Percentiles rank a stretch among this genome's conserved stretches.
These are phyloP conservation scores for Colletotrichum siamense DNA, from an alignment of 2,329 filamentous ascomycete genomes.

Conservation along the genomic window DNA sequence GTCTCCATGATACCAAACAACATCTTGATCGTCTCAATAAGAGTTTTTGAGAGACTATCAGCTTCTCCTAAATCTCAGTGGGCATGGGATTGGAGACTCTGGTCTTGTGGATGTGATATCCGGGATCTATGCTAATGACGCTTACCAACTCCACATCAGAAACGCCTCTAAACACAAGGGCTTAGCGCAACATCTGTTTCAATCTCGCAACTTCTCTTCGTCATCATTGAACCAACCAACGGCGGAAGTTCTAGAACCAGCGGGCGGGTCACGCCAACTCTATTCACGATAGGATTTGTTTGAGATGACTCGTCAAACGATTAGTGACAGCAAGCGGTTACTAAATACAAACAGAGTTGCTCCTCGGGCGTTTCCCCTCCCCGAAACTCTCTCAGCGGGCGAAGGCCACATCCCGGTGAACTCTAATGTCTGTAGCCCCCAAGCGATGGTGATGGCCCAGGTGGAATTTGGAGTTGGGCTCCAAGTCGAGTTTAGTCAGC, in stretches of 20 bases:
- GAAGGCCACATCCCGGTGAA: not conserved
- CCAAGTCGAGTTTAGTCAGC: slow-evolving; percentile 9
- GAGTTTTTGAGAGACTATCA: not conserved
- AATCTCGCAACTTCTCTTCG: not conserved
- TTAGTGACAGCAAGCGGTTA: not conserved
- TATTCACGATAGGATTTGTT: not conserved
- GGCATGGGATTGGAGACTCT: not conserved
- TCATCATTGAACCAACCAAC: not conserved
- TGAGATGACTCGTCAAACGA: not conserved
- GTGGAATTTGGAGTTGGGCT: not conserved
- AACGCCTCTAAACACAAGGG: not conserved
- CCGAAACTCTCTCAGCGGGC: not conserved
- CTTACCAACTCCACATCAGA: not conserved
- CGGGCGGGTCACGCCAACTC: not conserved
- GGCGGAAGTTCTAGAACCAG: not conserved
- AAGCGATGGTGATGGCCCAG: not conserved
- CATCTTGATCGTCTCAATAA: not conserved
- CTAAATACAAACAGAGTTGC: not conserved
- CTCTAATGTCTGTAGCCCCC: not conserved
- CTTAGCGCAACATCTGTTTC: not conserved
- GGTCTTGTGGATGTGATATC: not conserved
- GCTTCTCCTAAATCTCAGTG: not conserved
- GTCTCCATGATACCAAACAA: not conserved
- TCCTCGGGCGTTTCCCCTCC: not conserved
- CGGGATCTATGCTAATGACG: not conserved